Percentiles rank a stretch among this genome's conserved stretches.
Conservation (phyloP, 306 rosid species). For the Ormosia emarginata region DNA sequence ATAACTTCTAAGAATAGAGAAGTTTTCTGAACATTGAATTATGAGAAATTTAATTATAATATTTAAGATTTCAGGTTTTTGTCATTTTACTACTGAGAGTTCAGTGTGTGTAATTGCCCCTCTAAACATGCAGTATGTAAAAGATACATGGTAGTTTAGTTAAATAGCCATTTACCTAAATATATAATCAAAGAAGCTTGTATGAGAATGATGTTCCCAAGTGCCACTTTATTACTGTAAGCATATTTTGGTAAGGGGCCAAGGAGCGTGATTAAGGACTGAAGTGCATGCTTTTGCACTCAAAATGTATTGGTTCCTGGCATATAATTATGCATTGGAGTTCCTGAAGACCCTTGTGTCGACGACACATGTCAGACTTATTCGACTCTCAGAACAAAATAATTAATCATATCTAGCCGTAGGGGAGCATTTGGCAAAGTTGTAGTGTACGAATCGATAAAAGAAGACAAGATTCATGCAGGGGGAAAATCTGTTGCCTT, state of each 20-base stretch:
- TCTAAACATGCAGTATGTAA: too few species aligned
- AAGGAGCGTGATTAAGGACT: background rate
- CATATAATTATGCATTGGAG: slow-evolving; percentile 16
- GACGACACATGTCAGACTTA: background rate
- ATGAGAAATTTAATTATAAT: too few species aligned
- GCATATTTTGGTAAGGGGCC: slow-evolving; percentile 22
- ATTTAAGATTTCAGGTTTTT: too few species aligned
- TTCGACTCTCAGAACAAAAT: slow-evolving; percentile 5
- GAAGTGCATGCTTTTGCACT: slow-evolving; percentile 29
- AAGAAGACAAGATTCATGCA: slow-evolving; percentile 2
- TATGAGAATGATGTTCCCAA: slow-evolving; percentile 25
- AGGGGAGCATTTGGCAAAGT: slow-evolving; percentile 22
- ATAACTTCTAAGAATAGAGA: too few species aligned
- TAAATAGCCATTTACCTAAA: too few species aligned
- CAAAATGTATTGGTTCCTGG: slow-evolving; percentile 17
- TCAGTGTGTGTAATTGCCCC: too few species aligned
- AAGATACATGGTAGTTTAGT: too few species aligned
- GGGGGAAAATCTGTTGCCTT: background rate
- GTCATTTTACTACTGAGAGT: too few species aligned
- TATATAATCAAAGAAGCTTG: slow-evolving; percentile 18
- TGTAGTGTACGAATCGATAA: slow-evolving; percentile 39
- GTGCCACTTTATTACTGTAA: slow-evolving; percentile 18
- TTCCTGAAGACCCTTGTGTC: slow-evolving; percentile 15
- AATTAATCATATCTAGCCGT: slow-evolving; percentile 2
- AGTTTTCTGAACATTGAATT: too few species aligned